Percentiles rank a stretch among this genome's conserved stretches.
Conservation (phyloP, 2,329 filamentous ascomycete genomes). For the Gnomoniopsis sp. region DNA sequence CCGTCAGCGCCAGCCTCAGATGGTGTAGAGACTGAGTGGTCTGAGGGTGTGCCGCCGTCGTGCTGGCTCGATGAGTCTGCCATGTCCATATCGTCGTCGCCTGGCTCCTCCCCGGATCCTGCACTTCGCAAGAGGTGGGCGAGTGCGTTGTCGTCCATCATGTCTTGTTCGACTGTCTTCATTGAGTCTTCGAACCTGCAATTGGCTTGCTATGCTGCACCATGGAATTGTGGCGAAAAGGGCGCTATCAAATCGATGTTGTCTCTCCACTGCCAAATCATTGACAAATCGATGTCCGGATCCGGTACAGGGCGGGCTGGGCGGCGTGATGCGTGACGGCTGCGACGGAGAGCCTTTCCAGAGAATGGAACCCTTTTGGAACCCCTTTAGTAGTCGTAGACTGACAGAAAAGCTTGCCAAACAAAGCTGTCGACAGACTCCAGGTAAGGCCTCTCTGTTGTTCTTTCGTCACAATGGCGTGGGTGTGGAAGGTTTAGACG, state of each 20-base stretch:
- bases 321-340: neutral
- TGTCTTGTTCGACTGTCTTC: neutral
- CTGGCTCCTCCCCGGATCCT: neutral
- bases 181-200: neutral
- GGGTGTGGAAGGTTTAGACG: neutral
- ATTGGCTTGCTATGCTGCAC: neutral
- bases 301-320: neutral
- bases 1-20: neutral
- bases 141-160: neutral
- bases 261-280: neutral
- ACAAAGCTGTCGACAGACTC: too few species aligned
- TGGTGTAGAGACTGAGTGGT: neutral
- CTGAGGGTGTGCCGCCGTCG: constrained; percentile 1
- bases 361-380: too few species aligned
- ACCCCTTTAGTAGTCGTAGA: too few species aligned
- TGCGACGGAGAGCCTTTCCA: neutral
- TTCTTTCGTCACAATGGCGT: neutral
- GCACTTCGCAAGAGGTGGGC: neutral
- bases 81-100: constrained; percentile 5
- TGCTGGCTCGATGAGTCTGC: neutral
- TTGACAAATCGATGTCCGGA: neutral
- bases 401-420: too few species aligned
- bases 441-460: neutral
- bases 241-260: neutral
- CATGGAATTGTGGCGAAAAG: neutral